phyloP scores from a whole-genome alignment of 2,329 filamentous ascomycete genomes.

The Corinectria fuckeliana region DNA sequence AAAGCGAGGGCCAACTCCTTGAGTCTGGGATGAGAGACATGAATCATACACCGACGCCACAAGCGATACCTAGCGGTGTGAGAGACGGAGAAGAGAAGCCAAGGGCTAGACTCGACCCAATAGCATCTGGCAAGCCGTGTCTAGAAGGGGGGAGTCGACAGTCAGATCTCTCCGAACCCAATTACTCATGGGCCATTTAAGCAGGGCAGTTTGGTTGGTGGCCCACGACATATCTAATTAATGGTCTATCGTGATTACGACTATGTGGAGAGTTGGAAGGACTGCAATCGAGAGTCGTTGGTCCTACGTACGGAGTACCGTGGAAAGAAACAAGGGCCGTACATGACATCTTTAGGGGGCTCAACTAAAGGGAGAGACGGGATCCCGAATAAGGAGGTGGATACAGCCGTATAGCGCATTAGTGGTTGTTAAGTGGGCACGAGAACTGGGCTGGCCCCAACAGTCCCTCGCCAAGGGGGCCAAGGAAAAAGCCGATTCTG shows the following conservation, averaged over 20 bases:
- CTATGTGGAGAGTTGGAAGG: not conserved
- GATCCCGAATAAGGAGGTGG: conserved; percentile 33
- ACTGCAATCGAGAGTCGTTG: not conserved
- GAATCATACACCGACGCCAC: not conserved
- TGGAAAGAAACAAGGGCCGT: conserved; percentile 4
- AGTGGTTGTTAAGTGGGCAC: conserved; percentile 18
- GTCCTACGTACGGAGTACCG: no score
- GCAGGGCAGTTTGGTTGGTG: conserved; percentile 1
- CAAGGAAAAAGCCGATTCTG: conserved; percentile 27
- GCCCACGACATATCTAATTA: no score
- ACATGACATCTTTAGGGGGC: not conserved
- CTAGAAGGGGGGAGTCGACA: not conserved
- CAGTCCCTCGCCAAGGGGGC: conserved; percentile 18
- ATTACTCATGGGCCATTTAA: not conserved
- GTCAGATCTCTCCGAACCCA: not conserved
- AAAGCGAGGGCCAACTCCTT: not conserved
- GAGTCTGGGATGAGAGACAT: not conserved
- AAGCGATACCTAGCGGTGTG: not conserved
- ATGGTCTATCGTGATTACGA: not conserved
- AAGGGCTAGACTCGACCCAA: not conserved
- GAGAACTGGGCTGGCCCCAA: not conserved
- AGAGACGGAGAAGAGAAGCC: not conserved
- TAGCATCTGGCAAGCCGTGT: not conserved
- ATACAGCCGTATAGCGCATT: conserved; percentile 11
- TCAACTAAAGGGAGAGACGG: conserved; percentile 9